Base-by-base conservation (phyloP, 805 yeast species). In the Middelhovenomyces tepae region DNA sequence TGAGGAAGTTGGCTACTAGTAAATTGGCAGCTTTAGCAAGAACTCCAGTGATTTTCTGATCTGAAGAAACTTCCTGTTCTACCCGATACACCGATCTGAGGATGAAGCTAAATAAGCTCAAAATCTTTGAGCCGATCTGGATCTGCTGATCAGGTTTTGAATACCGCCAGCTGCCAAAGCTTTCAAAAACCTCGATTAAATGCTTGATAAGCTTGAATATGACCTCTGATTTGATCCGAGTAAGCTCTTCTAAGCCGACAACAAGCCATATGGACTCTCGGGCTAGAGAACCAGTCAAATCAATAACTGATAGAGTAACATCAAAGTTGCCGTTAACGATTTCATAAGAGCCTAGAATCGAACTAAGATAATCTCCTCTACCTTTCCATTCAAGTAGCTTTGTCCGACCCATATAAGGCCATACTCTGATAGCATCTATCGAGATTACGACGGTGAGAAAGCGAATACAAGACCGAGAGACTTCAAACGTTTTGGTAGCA, bases 391-490 rank as follows among this genome's bases (percentile, higher is more conserved):
- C 76, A 1, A 85, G 59, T 18, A 86, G 58, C 13, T 73, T 68
- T 0, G 94, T 78, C 32, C 74, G 73, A 15, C 73, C 68, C 9
- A 89, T 54, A 47, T 78, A 78, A 0, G 85, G 69, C 95, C 95
- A 87, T 3, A 86, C 79, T 36, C 84, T 64, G 38, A 69, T 66
- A 0, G 93, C 73, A 24, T 65, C 69, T 4, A 71, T 56, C 29
- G 60, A 60, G 24, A 62, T 61, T 24, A 71, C 60, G 11, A 67
- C 60, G 1, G 65, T 56, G 19, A 84, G 57, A 15, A 82, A 67
- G 7, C 65, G 53, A 14, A 75, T 46, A 10, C 76, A 60, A 1
- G 64, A 54, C 15, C 64, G 60, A 16, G 75, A 54, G 1, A 74
- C 48, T 0, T 56, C 45, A 4, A 70, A 56, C 35, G 73, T 61